Base-by-base conservation (phyloP, 2,329 filamentous ascomycete genomes). In the Talaromyces sp. region DNA sequence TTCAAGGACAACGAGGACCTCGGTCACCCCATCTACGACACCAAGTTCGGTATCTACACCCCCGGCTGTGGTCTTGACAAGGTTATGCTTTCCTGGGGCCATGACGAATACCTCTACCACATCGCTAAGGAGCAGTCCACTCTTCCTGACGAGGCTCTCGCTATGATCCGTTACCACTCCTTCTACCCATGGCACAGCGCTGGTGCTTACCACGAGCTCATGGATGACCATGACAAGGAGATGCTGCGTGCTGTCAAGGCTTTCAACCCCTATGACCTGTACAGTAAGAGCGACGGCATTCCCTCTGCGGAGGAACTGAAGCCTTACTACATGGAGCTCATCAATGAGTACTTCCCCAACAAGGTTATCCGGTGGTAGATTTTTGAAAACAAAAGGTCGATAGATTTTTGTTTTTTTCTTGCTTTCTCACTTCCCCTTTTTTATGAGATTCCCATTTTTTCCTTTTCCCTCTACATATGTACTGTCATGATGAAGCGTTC, bases 151-250 rank as follows among this genome's bases (percentile, higher is more conserved):
- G 91, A 96, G 80, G 89, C 88, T 0, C 81, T 96, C 10, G 91
- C 91, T 55, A 96, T 96, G 90, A 94, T 96, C 70, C 81, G 91
- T 51, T 96, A 95, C 75, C 91, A 96, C 76, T 90, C 86, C 5
- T 96, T 96, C 76, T 96, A 96, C 75, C 87, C 91, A 14, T 96
- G 91, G 91, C 91, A 96, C 75, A 84, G 81, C 56, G 86, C 88
- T 71, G 87, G 87, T 49, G 91, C 89, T 6, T 96, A 96, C 75
- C 74, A 75, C 55, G 85, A 90, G 74, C 82, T 96, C 72, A 96
- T 96, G 91, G 82, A 87, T 70, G 85, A 88, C 55, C 87, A 91
- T 69, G 91, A 96, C 65, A 76, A 87, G 71, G 81, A 82, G 65
- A 91, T 95, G 86, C 77, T 95, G 63, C 83, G 84, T 67, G 90